Evolutionary conservation across 192 early-diverging fungal species (phyloP).

Genomic region (Haplosporangium gracile): DNA sequence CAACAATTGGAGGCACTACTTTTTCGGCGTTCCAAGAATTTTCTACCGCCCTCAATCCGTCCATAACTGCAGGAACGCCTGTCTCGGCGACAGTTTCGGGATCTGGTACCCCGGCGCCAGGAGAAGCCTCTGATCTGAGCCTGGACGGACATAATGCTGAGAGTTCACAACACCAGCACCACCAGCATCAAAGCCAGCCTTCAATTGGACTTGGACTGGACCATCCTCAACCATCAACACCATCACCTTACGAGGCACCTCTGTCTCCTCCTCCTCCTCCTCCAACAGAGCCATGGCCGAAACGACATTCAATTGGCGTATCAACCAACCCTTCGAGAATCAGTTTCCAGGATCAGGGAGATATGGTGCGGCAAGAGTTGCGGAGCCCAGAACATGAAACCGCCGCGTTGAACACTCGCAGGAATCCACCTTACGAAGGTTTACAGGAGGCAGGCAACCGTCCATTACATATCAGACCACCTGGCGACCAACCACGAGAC

Average conservation of each 20-base stretch:
- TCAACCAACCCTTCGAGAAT: constrained; percentile 41
- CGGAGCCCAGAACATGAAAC: constrained; percentile 31
- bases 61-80: constrained; percentile 8
- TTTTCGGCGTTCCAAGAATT: constrained; percentile 41
- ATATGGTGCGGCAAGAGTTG: constrained; percentile 38
- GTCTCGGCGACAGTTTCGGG: background rate
- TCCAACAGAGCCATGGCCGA: background rate
- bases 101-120: background rate
- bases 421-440: background rate
- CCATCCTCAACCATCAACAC: background rate
- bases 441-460: background rate
- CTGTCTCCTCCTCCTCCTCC: background rate
- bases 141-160: background rate
- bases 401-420: background rate
- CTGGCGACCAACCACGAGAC: constrained; percentile 10
- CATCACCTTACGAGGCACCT: background rate
- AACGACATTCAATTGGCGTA: constrained; percentile 23
- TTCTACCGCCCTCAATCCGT: constrained; percentile 16
- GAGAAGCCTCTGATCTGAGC: background rate
- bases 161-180: background rate
- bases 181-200: background rate
- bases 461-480: constrained; percentile 9
- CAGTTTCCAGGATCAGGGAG: constrained; percentile 30
- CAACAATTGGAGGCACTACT: constrained; percentile 21
- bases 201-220: constrained; percentile 23